These are phyloP conservation scores for Rhododendron vialii DNA, from an alignment of 148 eudicot species.

Conservation along the genomic window DNA sequence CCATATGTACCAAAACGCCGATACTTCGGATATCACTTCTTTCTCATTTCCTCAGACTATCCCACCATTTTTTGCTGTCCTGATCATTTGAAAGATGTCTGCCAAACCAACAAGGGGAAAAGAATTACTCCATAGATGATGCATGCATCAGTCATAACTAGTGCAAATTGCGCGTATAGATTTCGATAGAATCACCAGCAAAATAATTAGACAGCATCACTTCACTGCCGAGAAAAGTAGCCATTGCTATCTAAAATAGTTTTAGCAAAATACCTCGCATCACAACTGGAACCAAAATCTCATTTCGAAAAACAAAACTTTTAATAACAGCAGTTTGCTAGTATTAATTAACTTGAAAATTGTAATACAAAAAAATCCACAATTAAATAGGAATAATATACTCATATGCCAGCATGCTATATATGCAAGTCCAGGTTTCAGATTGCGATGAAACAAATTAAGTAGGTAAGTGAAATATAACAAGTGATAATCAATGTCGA, in stretches of 20 bases:
- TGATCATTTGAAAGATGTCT: constrained; percentile 45
- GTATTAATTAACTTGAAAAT: background rate
- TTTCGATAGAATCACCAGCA: background rate
- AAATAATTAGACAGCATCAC: background rate
- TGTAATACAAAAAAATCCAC: background rate
- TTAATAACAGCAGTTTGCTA: background rate
- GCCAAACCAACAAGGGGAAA: constrained; percentile 13
- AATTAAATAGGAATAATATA: background rate
- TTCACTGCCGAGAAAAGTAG: background rate
- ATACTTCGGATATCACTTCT: background rate
- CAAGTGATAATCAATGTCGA: background rate
- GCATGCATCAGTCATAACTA: background rate
- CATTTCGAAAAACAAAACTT: background rate
- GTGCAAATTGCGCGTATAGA: background rate
- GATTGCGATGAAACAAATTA: background rate
- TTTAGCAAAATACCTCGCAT: background rate
- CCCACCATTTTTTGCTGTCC: constrained; percentile 26
- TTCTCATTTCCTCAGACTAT: constrained; percentile 10
- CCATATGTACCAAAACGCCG: background rate
- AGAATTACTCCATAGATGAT: background rate
- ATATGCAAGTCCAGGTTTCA: background rate
- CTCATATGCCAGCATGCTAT: no score
- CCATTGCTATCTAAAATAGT: background rate
- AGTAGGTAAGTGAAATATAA: background rate
- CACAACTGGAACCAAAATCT: background rate